Evolutionary conservation across 2,329 filamentous ascomycete species (phyloP), one percentile per base, ranked within the genome.

Genomic region (Cadophora malorum): DNA sequence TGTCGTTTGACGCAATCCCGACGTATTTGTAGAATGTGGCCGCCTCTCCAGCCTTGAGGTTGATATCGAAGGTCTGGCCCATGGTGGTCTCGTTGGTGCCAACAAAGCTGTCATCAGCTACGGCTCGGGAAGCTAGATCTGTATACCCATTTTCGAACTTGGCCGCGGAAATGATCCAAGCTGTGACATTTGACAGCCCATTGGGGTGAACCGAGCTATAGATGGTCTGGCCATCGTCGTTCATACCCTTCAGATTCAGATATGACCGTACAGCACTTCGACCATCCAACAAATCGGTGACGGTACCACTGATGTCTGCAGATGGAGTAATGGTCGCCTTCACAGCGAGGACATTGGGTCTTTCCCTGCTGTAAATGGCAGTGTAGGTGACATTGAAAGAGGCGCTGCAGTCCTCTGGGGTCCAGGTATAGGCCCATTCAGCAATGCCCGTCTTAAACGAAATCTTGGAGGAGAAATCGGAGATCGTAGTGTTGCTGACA

Each of bases 201-300:
- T 81, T 79, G 0, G 91, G 91, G 31, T 84, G 83, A 1, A 93
- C 90, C 0, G 88, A 85, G 1, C 87, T 84, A 81, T 85, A 92
- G 53, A 93, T 90, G 0, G 85, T 81, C 12, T 79, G 76, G 12
- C 77, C 80, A 21, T 83, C 80, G 1, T 81, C 77, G 49, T 89
- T 86, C 47, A 82, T 79, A 0, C 84, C 85, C 31, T 88, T 90
- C 1, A 82, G 81, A 1, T 83, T 83, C 67, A 88, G 85, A 53
- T 86, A 83, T 0, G 89, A 87, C 16, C 90, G 83, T 9, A 90
- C 86, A n/a, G 91, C 90, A 72, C 87, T 86, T 70, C 86, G 84
- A 0, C 91, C 91, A 71, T 93, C 88, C 4, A 93, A 75, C 0
- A 92, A 80, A 76, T 93, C 91, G 14, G 87, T 87, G 2, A 92